Evolutionary conservation across 352 stramenopile genomes (phyloP), one percentile per base, ranked within the genome.

Genomic region (Pythium monospermum): DNA sequence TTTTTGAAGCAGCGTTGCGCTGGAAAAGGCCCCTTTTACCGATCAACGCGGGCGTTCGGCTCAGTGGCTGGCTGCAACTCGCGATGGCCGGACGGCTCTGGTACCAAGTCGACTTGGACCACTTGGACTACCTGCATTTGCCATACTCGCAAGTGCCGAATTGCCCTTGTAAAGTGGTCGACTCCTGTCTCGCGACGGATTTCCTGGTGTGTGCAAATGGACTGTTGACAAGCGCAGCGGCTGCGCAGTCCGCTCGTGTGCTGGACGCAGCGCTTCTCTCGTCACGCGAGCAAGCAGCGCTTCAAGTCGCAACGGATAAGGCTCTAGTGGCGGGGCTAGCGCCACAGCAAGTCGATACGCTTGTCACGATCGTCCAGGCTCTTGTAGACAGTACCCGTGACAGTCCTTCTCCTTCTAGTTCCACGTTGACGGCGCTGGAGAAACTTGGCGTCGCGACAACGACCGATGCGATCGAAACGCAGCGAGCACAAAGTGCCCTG

Each of bases 71-170:
- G 72, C 38, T 83, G 6, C 54, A 57, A 13, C 33, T 81, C n/a
- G 66, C 54, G 1, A 76, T 81, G 65, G 69, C 68, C 6, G 73
- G 73, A n/a, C 56, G 68, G 5, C 65, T 84, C 4, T 83, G 72
- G 72, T 83, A 83, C 42, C 62, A 80, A 43, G 68, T 81, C 3
- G 66, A 72, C 19, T 41, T 55, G 6, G 47, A 49, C 10, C 39
- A 57, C 30, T 50, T 84, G 15, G 58, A 72, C 4, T 51, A 68
- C 27, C 49, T 82, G 15, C 46, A 64, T 18, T 67, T 61, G 2
- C 57, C 58, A 28, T 85, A 85, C 52, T 54, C 64, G 0, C 30
- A 74, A 2, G 64, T 85, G 7, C 57, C 61, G 2, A 59, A 63
- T 7, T 77, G 71, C 36, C 59, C 67, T 4, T 82, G 71, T 46